Percentiles rank a stretch among this genome's conserved stretches.
phyloP scores from a whole-genome alignment of 2,329 filamentous ascomycete genomes.

The Alternaria sp. region DNA sequence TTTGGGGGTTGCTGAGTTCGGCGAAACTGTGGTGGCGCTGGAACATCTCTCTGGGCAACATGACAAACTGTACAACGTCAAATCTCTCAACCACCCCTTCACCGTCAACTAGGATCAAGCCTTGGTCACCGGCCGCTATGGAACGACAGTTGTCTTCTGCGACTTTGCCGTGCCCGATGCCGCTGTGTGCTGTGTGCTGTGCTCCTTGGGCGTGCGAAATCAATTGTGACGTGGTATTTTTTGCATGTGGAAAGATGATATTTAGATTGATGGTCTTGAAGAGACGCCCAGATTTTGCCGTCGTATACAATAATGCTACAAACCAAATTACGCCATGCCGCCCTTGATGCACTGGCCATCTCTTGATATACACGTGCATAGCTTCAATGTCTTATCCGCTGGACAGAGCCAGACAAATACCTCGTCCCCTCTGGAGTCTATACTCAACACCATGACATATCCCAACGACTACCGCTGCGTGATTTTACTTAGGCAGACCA shows the following conservation, averaged over 20 bases:
- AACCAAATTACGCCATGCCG: conserved; percentile 13
- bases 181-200: not conserved
- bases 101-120: not conserved
- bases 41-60: conserved; percentile 5
- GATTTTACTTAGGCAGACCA: not conserved
- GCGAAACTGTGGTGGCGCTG: conserved; percentile 27
- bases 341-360: not conserved
- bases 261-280: conserved; percentile 6
- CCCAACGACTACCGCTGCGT: not conserved
- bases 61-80: conserved; percentile 11
- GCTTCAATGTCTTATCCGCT: not conserved
- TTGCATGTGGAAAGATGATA: not conserved
- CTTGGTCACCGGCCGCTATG: not conserved
- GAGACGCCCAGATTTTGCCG: not conserved
- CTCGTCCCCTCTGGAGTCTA: not conserved
- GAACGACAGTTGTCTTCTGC: not conserved
- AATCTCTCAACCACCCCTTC: not conserved
- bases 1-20: conserved; percentile 20
- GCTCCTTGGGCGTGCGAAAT: not conserved
- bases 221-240: conserved; percentile 4
- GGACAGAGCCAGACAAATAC: not conserved
- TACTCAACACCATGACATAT: not conserved
- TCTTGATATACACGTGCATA: not conserved
- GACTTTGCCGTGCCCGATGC: not conserved
- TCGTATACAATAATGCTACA: conserved; percentile 20